phyloP scores from a whole-genome alignment of 2,329 filamentous ascomycete genomes.

The Graphilbum fragrans region DNA sequence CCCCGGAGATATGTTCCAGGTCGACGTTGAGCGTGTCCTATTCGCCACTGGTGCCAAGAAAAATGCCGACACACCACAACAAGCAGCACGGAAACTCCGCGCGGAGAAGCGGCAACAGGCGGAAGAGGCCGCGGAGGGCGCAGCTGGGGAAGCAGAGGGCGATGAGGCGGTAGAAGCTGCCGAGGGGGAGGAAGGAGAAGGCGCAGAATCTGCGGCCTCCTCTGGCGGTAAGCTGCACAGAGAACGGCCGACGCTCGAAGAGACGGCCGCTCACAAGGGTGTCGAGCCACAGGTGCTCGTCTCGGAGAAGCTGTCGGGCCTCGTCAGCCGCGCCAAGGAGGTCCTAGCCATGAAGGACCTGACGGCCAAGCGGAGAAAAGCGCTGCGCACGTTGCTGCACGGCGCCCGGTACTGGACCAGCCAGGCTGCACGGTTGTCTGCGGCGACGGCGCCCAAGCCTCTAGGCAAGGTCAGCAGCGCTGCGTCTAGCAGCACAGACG shows the following conservation, averaged over 20 bases:
- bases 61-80: conserved; percentile 16
- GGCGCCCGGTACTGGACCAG: conserved; percentile 51
- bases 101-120: conserved; percentile 14
- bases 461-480: no score
- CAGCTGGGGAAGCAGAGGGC: conserved; percentile 9
- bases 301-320: conserved; percentile 11
- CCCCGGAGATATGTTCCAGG: conserved; percentile 96
- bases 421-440: conserved; percentile 35
- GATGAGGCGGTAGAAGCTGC: conserved; percentile 11
- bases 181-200: background rate
- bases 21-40: conserved; percentile 79
- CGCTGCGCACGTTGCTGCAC: conserved; percentile 60
- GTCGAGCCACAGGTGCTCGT: background rate
- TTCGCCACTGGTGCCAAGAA: conserved; percentile 74
- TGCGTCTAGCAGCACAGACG: background rate
- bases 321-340: conserved; percentile 32
- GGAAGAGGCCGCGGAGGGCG: conserved; percentile 18
- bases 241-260: background rate
- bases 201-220: background rate
- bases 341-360: conserved; percentile 25
- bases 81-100: conserved; percentile 13
- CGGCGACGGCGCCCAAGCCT: conserved; percentile 7
- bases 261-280: background rate
- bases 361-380: conserved; percentile 61
- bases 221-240: background rate